Evolutionary conservation across 1,139 yeast species (phyloP), one percentile per base, ranked within the genome.

Genomic region (Casaregolazyma lundiana): DNA sequence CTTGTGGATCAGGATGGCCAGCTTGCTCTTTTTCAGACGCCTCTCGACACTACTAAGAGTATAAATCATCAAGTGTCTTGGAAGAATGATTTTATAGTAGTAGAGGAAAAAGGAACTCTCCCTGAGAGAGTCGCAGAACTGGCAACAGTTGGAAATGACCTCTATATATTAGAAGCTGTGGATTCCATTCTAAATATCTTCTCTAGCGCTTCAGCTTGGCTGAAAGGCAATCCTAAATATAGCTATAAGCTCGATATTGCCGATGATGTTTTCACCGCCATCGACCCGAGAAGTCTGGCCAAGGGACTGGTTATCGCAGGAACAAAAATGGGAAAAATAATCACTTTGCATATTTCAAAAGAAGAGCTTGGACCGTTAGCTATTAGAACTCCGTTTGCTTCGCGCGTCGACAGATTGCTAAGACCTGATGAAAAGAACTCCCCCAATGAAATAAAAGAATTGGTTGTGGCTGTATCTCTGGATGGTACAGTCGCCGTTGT

Each of bases 401-500:
- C 61, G 4, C 49, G 57, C 1, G 52, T 55, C 13, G 30, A 35
- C 6, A 49, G 47, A 7, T 45, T 56, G 24, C 32, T 52, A 7
- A 6, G 39, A 16, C 44, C 36, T 5, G 16, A 35, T 8, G 29
- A 32, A 16, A 20, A 24, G 46, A n/a, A 22, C 43, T 50, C 9
- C 22, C 26, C 19, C 35, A 32, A 13, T n/a, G 11, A 19, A 8
- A 19, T 36, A 15, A 26, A 40, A 16, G 46, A 44, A 17, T 22
- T 48, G 35, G 43, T 51, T 15, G 43, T 58, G 2, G 57, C 56
- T 1, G 43, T 51, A 7, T 57, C 61, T 2, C 44, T 47, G 9
- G 48, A 50, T 37, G 50, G 53, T 21, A 48, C 56, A 2, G 45
- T 57, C 16, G 55, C 53, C 11, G 39, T 56, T n/a, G 46, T 55